Conservation (phyloP, 257 asterid genomes). For the Ophiorrhiza pumila region DNA sequence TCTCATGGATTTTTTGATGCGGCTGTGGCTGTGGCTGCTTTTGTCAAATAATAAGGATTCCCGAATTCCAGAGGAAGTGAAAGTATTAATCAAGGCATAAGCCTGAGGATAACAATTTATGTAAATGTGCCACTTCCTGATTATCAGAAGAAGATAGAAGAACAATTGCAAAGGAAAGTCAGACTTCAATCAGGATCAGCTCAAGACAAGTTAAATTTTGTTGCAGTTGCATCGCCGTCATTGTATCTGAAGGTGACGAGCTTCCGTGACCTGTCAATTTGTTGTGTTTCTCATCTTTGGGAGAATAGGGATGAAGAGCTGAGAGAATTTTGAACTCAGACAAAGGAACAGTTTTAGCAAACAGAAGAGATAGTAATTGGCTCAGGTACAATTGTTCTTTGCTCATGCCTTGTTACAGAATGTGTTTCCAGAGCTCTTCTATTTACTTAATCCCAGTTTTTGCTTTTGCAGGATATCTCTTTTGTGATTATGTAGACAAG, state of each 20-base stretch:
- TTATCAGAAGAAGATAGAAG: constrained; percentile 4
- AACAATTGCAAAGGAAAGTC: constrained; percentile 1
- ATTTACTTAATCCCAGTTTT: neutral
- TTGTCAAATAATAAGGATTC: constrained; percentile 16
- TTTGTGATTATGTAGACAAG: constrained; percentile 4
- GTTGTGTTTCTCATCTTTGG: constrained; percentile 2
- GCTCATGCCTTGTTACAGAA: neutral
- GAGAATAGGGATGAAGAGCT: constrained; percentile 10
- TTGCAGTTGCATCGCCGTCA: neutral
- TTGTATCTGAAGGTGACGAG: neutral
- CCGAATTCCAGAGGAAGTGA: constrained; percentile 4
- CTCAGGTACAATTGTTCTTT: constrained; percentile 11
- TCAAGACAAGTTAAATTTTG: neutral
- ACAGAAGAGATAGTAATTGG: neutral
- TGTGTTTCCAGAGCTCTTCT: neutral
- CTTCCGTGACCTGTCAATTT: neutral
- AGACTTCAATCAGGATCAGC: neutral
- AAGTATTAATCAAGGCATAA: neutral
- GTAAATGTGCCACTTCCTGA: neutral
- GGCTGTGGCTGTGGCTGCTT: constrained; percentile 11
- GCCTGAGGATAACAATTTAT: neutral
- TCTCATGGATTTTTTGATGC: constrained; percentile 13
- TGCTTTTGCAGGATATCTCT: constrained; percentile 7
- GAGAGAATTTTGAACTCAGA: constrained; percentile 9
- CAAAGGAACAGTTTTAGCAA: too few species aligned